Conservation (phyloP, 169 alveolate genomes). For the Eimeria zaria region DNA sequence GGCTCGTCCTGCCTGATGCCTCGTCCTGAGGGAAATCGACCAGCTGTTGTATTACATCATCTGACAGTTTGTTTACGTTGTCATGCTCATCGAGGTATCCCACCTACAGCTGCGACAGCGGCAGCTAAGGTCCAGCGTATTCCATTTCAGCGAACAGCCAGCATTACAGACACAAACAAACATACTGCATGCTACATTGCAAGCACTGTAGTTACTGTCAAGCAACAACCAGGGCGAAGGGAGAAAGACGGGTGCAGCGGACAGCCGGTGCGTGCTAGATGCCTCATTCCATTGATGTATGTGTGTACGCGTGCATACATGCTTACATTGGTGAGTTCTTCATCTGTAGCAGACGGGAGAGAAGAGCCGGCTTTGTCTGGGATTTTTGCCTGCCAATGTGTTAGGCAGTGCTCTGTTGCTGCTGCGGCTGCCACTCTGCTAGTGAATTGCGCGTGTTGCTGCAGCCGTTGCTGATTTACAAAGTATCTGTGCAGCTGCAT, state of each 20-base stretch:
- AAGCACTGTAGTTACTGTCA: not conserved
- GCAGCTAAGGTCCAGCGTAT: slow-evolving; percentile 24
- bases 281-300: not conserved
- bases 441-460: slow-evolving; percentile 66
- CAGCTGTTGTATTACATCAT: slow-evolving; percentile 36
- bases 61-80: slow-evolving; percentile 11
- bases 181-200: too few species aligned
- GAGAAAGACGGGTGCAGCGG: not conserved
- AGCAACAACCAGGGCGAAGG: not conserved
- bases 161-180: not conserved
- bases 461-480: slow-evolving; percentile 47
- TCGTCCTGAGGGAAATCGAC: slow-evolving; percentile 11
- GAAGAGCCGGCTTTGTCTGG: not conserved
- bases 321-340: slow-evolving; percentile 18
- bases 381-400: not conserved
- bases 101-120: slow-evolving; percentile 22
- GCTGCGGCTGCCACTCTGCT: slow-evolving; percentile 49
- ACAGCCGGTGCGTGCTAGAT: not conserved
- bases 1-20: too few species aligned
- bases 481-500: slow-evolving; percentile 44
- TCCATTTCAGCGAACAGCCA: not conserved
- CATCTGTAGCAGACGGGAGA: not conserved
- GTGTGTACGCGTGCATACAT: not conserved
- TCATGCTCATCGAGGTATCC: not conserved
- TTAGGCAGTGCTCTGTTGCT: slow-evolving; percentile 33